Evolutionary conservation across 1,139 yeast genomes (phyloP), one percentile per base, ranked within the genome.

Genomic region (Zygoascus sp.): DNA sequence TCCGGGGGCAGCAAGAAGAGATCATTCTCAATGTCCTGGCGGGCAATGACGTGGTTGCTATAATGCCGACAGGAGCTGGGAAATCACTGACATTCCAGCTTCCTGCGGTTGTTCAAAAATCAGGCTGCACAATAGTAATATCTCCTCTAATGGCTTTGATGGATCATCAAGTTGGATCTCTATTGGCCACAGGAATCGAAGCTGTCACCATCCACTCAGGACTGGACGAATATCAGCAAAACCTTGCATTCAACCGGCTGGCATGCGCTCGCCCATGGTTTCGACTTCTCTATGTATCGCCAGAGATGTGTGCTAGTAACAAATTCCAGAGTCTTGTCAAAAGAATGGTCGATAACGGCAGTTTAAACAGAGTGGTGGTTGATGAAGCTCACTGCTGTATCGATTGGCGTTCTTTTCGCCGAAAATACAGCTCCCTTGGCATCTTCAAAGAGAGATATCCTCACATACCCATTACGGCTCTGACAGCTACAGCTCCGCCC

Each of bases 61-160:
- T 94, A 55, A 90, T 94, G 96, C 99, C 99, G 0, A 94, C 99
- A 0, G 99, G 99, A 38, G 98, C 98, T 44, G 99, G 99, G 44
- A 94, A 94, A 64, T 90, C 97, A 0, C 69, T 94, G 39, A 94
- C 98, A 62, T 94, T 90, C 64, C 99, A 94, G 65, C 69, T 94
- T 17, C 98, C 99, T 0, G 97, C 98, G 0, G 83, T 1, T 97
- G 96, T 1, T 72, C 66, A 30, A 19, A 27, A 28, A 10, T 41
- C 32, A 15, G 45, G 45, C 5, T 42, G 45, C 23, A 89, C 98
- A 0, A 78, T 94, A 32, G 99, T 94, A 5, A 80, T 94, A 5
- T 90, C 97, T 0, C 99, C 99, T 0, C 75, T 94, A 55, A 87
- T 94, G 40, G 90, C 98, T 0, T 74, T 94, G 51, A 94, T 94